These are phyloP conservation scores for Pyricularia grisea DNA, from an alignment of 2,329 filamentous ascomycete genomes.

Conservation along the genomic window DNA sequence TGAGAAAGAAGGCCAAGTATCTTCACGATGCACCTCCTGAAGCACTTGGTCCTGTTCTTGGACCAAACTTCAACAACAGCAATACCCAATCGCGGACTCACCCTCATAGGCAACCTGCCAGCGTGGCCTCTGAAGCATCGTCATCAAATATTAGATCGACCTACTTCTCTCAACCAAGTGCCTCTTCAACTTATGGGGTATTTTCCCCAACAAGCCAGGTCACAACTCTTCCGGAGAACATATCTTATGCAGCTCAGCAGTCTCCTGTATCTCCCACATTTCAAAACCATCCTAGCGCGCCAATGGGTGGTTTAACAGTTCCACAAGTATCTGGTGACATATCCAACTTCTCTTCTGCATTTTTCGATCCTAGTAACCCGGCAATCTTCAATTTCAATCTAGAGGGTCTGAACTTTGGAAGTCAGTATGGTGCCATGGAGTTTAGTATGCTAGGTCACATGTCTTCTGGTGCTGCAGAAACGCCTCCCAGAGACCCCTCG, in stretches of 20 bases:
- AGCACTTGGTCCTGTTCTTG: constrained; percentile 77
- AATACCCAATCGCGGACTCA: constrained; percentile 36
- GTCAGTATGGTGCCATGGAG: constrained; percentile 90
- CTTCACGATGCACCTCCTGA: constrained; percentile 91
- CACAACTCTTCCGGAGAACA: constrained; percentile 33
- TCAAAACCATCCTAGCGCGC: constrained; percentile 37
- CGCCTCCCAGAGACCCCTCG: constrained; percentile 55
- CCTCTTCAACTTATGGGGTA: constrained; percentile 37
- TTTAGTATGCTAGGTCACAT: constrained; percentile 96
- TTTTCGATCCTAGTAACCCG: constrained; percentile 88
- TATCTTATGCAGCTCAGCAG: constrained; percentile 54
- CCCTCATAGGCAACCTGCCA: constrained; percentile 37
- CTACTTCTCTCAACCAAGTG: constrained; percentile 38
- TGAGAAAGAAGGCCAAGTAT: constrained; percentile 98
- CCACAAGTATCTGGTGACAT: constrained; percentile 41
- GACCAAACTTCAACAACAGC: constrained; percentile 58
- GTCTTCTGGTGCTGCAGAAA: constrained; percentile 82
- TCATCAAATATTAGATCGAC: constrained; percentile 28
- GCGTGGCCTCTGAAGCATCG: constrained; percentile 34
- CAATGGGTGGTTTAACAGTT: constrained; percentile 36
- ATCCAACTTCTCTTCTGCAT: constrained; percentile 39
- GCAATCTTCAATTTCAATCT: constrained; percentile 94
- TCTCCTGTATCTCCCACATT: constrained; percentile 70
- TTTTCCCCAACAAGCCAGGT: constrained; percentile 37
- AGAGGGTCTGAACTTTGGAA: constrained; percentile 88